Conservation (phyloP, 495 filamentous ascomycete species). For the Podospora australis region DNA sequence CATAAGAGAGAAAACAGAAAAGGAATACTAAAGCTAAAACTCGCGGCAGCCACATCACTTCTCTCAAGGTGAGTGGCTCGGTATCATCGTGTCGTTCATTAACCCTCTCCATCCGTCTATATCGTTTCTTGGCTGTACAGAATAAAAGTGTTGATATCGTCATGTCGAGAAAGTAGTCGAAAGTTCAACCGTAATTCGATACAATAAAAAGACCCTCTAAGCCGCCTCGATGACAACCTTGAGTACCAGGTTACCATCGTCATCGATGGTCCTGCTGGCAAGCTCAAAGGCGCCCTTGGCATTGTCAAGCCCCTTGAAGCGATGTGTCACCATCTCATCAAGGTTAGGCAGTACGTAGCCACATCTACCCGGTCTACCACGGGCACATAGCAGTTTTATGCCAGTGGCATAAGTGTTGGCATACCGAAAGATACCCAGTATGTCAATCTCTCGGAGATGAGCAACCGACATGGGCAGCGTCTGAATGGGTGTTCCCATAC, state of each 20-base stretch:
- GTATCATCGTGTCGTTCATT: not conserved
- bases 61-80: not conserved
- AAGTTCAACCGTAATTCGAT: not conserved
- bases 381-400: constrained; percentile 57
- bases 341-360: constrained; percentile 55
- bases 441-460: constrained; percentile 81
- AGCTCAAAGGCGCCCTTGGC: constrained; percentile 69
- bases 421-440: constrained; percentile 89
- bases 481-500: constrained; percentile 90
- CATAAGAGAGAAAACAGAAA: not conserved
- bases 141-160: constrained; percentile 4
- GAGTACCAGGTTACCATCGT: constrained; percentile 67
- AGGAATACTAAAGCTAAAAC: not conserved
- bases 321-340: constrained; percentile 70
- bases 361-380: constrained; percentile 39
- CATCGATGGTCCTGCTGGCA: constrained; percentile 74
- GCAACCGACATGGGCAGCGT: constrained; percentile 80
- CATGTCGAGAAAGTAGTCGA: constrained; percentile 8
- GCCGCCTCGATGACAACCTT: constrained; percentile 71
- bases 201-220: not conserved
- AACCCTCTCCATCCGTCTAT: not conserved
- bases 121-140: not conserved
- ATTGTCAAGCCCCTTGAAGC: constrained; percentile 57
- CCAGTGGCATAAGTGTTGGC: constrained; percentile 81
- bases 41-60: not conserved